These are phyloP conservation scores for Massospora cicadina DNA, from an alignment of 371 early-diverging fungal genomes.

Conservation along the genomic window DNA sequence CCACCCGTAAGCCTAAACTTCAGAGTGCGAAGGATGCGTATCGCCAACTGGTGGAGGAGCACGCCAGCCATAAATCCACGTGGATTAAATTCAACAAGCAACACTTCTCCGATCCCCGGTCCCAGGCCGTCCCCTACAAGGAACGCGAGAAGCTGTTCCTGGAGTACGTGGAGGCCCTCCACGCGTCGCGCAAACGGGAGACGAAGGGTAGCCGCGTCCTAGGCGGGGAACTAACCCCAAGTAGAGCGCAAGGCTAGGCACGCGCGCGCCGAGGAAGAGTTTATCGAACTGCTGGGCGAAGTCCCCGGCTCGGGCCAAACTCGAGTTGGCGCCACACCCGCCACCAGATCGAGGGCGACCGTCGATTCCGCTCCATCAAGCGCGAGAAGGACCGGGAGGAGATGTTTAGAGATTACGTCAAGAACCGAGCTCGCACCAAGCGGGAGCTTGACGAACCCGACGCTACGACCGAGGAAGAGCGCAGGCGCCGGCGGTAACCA, in stretches of 20 bases:
- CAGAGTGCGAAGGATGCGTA: background rate
- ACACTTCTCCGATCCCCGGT: background rate
- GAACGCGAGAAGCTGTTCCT: background rate
- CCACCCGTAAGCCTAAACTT: background rate
- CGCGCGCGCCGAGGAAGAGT: background rate
- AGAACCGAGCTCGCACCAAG: background rate
- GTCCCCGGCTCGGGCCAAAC: background rate
- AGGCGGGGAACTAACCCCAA: no score
- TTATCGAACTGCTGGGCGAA: background rate
- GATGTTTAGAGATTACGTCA: background rate
- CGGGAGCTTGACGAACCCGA: background rate
- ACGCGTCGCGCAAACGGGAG: background rate
- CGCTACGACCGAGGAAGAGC: background rate
- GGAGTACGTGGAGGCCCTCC: background rate
- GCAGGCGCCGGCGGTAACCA: background rate
- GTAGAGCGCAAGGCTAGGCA: background rate
- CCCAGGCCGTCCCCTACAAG: background rate
- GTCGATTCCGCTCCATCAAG: background rate
- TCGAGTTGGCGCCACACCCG: background rate
- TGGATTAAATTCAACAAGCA: background rate
- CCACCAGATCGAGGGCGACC: background rate
- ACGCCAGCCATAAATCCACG: background rate
- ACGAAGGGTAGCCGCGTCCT: background rate
- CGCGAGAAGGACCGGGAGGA: background rate
- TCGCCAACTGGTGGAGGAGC: background rate